Evolutionary conservation across 164 flowering plant genomes (phyloP), one percentile per base, ranked within the genome.

Genomic region (Kingdonia uniflora): DNA sequence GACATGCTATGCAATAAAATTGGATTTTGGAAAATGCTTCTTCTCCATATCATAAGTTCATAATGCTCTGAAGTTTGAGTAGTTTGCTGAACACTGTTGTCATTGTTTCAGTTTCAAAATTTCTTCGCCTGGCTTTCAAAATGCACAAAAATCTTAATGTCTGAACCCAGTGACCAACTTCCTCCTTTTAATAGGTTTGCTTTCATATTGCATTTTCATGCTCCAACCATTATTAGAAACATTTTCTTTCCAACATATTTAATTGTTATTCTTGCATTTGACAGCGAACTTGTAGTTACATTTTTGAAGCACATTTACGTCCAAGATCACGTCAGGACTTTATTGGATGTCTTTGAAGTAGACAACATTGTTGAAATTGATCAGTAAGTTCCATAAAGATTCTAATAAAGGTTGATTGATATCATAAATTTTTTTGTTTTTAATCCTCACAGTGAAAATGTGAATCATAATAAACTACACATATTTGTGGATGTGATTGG

Each of bases 91-190:
- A 14, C 17, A 33, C 14, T 21, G 45, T 52, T 20, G 5, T 39
- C 15, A 22, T 22, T 49, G 29, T 62, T 75, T 56, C 90, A 92
- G 99, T 92, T 82, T 61, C 80, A 94, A 60, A 88, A 86, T 66
- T 92, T 92, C 76, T 92, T 88, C 73, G 74, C 66, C 63, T 92
- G 99, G 99, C 83, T 92, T 29, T 69, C 78, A 35, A 88, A 75
- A 65, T 88, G 79, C 60, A 76, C 81, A 63, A 92, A 76, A 73
- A 61, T 77, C 19, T 74, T 92, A 24, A 84, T 82, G 91, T 76
- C 90, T 45, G 99, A 92, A 69, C 80, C 94, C 45, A 82, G 76
- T 63, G 95, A 92, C 66, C 91, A 80, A 56, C 83, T 84, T 68
- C 78, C 65, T 59, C 68, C 82, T 29, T 84, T 73, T 62, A 86